These are phyloP conservation scores for Phytophthora agathidicida DNA, from an alignment of 352 stramenopile genomes.

Conservation along the genomic window DNA sequence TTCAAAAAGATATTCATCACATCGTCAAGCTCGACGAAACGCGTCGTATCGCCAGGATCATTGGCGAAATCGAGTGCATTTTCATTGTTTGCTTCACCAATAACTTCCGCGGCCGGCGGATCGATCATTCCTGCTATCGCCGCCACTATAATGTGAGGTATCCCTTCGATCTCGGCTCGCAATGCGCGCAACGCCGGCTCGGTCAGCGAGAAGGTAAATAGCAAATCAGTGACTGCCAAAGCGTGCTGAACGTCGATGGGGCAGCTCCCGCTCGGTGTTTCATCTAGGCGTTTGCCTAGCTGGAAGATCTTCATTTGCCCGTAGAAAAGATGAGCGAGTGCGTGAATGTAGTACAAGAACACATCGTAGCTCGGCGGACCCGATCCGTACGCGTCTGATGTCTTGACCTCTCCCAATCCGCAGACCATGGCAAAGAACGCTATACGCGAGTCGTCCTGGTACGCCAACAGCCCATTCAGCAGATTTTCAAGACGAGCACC, in stretches of 20 bases:
- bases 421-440: slow-evolving; percentile 67
- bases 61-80: not conserved
- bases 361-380: slow-evolving; percentile 52
- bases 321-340: slow-evolving; percentile 67
- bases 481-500: slow-evolving; percentile 60
- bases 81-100: slow-evolving; percentile 11
- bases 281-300: slow-evolving; percentile 53
- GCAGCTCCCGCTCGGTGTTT: slow-evolving; percentile 61
- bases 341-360: slow-evolving; percentile 74
- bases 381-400: slow-evolving; percentile 7
- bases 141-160: slow-evolving; percentile 25
- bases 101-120: not conserved
- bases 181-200: slow-evolving; percentile 40
- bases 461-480: slow-evolving; percentile 44
- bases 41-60: slow-evolving; percentile 5
- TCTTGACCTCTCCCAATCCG: slow-evolving; percentile 36
- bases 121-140: slow-evolving; percentile 4
- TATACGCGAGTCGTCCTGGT: slow-evolving; percentile 58
- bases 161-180: slow-evolving; percentile 36
- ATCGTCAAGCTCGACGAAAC: slow-evolving; percentile 69
- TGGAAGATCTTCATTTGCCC: slow-evolving; percentile 78
- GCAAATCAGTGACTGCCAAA: slow-evolving; percentile 27
- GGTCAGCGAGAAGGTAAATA: slow-evolving; percentile 60
- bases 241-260: slow-evolving; percentile 43
- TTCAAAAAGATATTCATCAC: slow-evolving; percentile 64